Percentiles rank a stretch among this genome's conserved stretches.
Evolutionary conservation across 495 filamentous ascomycete species (phyloP).

Genomic region (Tricharina praecox): DNA sequence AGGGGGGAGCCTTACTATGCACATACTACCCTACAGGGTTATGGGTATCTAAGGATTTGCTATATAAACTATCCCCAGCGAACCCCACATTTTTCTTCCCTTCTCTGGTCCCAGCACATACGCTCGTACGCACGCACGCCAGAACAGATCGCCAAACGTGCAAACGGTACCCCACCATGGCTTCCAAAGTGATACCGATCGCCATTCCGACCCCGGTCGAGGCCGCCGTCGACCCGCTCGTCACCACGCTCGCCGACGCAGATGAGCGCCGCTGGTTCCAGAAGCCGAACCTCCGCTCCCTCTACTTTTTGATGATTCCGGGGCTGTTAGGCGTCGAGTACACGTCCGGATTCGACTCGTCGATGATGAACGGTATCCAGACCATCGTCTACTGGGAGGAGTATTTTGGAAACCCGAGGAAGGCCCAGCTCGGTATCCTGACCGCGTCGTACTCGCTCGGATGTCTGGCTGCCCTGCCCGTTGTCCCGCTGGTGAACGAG

Average conservation of each 20-base stretch:
- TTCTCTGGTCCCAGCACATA: too few relatives aligned
- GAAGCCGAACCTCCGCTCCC: slow-evolving; percentile 41
- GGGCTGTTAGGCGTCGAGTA: slow-evolving; percentile 53
- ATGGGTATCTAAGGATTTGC: too few relatives aligned
- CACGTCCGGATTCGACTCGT: slow-evolving; percentile 55
- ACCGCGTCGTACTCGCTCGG: slow-evolving; percentile 35
- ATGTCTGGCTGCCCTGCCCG: slow-evolving; percentile 41
- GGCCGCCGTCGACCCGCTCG: slow-evolving; percentile 1
- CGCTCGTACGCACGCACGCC: too few relatives aligned
- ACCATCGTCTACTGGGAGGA: slow-evolving; percentile 39
- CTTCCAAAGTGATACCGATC: background rate
- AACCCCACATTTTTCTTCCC: too few relatives aligned
- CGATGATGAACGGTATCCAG: slow-evolving; percentile 55
- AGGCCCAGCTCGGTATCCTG: slow-evolving; percentile 18
- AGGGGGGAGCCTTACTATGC: too few relatives aligned
- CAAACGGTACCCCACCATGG: too few relatives aligned
- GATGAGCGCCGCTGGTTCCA: slow-evolving; percentile 25
- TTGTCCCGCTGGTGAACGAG: slow-evolving; percentile 43
- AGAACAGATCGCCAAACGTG: too few relatives aligned
- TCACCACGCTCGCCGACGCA: slow-evolving; percentile 15
- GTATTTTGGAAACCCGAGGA: slow-evolving; percentile 30
- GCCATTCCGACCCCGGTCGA: background rate
- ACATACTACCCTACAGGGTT: too few relatives aligned
- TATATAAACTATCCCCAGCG: too few relatives aligned
- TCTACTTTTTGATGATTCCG: slow-evolving; percentile 49